Evolutionary conservation across 1,139 yeast species (phyloP).

Genomic region (Lodderomyces theae): DNA sequence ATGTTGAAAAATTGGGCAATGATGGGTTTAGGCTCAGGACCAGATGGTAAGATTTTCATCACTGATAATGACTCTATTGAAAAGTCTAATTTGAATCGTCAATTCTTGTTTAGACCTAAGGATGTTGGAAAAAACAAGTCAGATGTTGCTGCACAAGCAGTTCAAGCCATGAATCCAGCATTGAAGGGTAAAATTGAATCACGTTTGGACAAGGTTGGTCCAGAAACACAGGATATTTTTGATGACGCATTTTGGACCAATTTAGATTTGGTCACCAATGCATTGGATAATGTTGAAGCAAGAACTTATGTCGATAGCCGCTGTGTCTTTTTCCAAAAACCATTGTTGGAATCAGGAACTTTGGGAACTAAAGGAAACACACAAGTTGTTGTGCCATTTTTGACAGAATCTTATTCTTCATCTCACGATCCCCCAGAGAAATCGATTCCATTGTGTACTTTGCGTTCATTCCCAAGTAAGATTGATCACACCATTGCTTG

Average conservation of each 20-base stretch:
- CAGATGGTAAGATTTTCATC: conserved; percentile 75
- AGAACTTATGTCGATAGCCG: conserved; percentile 97
- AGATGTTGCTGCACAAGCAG: conserved; percentile 88
- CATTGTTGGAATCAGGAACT: conserved; percentile 94
- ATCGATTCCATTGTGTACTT: conserved; percentile 93
- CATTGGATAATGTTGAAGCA: conserved; percentile 95
- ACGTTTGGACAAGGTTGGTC: conserved; percentile 83
- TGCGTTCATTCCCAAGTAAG: conserved; percentile 95
- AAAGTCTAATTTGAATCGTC: conserved; percentile 93
- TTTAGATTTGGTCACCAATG: conserved; percentile 89
- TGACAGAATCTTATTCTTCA: conserved; percentile 93
- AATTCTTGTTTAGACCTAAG: conserved; percentile 87
- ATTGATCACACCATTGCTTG: conserved; percentile 99
- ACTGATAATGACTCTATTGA: conserved; percentile 97
- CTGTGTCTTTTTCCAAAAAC: conserved; percentile 88
- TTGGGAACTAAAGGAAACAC: conserved; percentile 98
- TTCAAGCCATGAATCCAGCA: conserved; percentile 78
- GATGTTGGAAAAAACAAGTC: conserved; percentile 93
- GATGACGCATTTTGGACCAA: conserved; percentile 83
- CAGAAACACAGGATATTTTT: conserved; percentile 86
- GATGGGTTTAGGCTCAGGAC: conserved; percentile 93
- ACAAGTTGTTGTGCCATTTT: conserved; percentile 88
- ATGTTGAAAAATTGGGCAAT: conserved; percentile 98
- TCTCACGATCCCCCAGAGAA: conserved; percentile 99
- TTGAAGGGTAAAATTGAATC: conserved; percentile 74